Evolutionary conservation across 345 rosid species (phyloP), one percentile per base, ranked within the genome.

Genomic region (Draba incana): DNA sequence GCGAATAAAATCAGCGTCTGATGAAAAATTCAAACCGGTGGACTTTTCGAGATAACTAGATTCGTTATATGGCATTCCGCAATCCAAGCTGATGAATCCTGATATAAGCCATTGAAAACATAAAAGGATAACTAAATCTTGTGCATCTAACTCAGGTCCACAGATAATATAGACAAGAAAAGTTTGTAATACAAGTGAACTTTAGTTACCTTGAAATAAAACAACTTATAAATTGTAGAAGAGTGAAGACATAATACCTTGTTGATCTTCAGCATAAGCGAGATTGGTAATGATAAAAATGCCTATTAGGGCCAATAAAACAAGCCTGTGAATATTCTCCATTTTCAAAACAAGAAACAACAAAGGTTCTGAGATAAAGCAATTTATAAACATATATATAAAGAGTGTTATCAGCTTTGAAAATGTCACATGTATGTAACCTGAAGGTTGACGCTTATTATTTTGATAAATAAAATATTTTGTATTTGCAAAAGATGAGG

Each of bases 371-470:
- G 48, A 44, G n/a, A 44, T 44, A 44, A 44, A 44, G 48, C 52
- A 20, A 8, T 20, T 2, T 28, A 13, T 54, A 14, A 54, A 33
- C 25, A 55, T 33, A 8, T n/a, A 55, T 13, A 55, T 1, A 55
- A 51, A 51, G 24, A n/a, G n/a, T n/a, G n/a, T n/a, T n/a, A n/a
- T n/a, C n/a, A 55, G 11, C 5, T 10, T 30, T 54, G 8, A 10
- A 33, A 30, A 54, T 30, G 41, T 54, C 58, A 54, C 41, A n/a
- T n/a, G n/a, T n/a, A 1, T 24, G 3, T 8, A 13, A 49, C 23
- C 51, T 47, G 27, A 55, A 31, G 42, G 43, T n/a, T 30, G 25
- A 55, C 42, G 60, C 20, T n/a, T 6, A 55, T 31, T 38, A 39
- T 6, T 58, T 38, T 20, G 16, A 16, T n/a, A 10, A 33, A 38